Conservation (phyloP, 2,329 filamentous ascomycete genomes). For the Hymenoscyphus fraxineus region DNA sequence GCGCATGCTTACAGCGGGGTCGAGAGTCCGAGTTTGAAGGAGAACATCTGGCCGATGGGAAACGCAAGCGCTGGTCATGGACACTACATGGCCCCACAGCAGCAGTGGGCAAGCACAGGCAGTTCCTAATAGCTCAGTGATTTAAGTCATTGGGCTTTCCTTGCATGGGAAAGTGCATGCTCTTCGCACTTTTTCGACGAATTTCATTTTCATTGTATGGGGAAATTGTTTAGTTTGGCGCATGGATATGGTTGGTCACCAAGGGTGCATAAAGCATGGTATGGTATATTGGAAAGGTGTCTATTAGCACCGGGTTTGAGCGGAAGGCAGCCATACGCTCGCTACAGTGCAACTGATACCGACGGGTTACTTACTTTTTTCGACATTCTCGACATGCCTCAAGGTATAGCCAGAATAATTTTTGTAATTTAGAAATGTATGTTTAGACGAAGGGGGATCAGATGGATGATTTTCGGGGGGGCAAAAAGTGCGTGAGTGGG, state of each 20-base stretch:
- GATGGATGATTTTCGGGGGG: not conserved
- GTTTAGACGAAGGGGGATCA: conserved; percentile 2
- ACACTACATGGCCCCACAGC: conserved; percentile 28
- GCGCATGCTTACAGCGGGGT: conserved; percentile 18
- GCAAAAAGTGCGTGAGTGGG: not conserved
- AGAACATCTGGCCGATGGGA: conserved; percentile 29
- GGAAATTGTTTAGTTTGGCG: conserved; percentile 3
- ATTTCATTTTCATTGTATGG: conserved; percentile 10
- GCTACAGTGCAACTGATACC: not conserved
- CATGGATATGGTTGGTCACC: not conserved
- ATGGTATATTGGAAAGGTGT: not conserved
- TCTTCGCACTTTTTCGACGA: not conserved
- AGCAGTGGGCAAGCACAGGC: conserved; percentile 31
- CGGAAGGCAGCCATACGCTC: not conserved
- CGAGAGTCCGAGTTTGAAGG: conserved; percentile 21
- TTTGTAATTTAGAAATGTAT: conserved; percentile 12
- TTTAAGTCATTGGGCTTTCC: not conserved
- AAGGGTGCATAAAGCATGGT: conserved; percentile 3
- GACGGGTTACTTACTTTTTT: not conserved
- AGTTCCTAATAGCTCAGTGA: conserved; percentile 16
- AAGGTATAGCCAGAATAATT: not conserved
- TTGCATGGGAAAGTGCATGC: not conserved
- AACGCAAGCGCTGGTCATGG: conserved; percentile 31
- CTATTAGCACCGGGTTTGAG: not conserved
- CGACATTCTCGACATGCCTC: not conserved